These are phyloP conservation scores for Trichocomaceae sp. DNA, from an alignment of 2,329 filamentous ascomycete genomes.

Conservation along the genomic window DNA sequence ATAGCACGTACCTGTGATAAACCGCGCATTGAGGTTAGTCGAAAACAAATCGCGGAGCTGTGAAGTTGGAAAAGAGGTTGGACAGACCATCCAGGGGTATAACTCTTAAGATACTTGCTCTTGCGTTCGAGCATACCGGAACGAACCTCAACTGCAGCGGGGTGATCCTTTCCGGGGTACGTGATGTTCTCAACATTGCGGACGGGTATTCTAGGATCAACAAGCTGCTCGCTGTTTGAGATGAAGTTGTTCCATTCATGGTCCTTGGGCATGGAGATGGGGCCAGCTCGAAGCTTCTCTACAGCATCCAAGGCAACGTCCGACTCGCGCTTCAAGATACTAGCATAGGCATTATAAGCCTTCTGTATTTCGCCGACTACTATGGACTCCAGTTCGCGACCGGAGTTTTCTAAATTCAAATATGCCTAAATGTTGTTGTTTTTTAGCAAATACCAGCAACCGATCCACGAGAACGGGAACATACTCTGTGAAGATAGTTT, in stretches of 20 bases:
- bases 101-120: constrained; percentile 98
- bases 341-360: constrained; percentile 88
- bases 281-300: constrained; percentile 74
- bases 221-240: constrained; percentile 71
- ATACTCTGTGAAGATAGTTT: constrained; percentile 87
- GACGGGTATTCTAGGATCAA: constrained; percentile 74
- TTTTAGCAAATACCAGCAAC: background rate
- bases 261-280: constrained; percentile 89
- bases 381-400: constrained; percentile 89
- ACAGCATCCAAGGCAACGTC: constrained; percentile 71
- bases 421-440: constrained; percentile 64
- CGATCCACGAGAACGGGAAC: constrained; percentile 22
- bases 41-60: background rate
- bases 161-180: constrained; percentile 85
- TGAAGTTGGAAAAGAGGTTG: background rate
- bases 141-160: constrained; percentile 74
- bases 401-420: constrained; percentile 87
- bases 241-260: constrained; percentile 85
- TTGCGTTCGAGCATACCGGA: constrained; percentile 91
- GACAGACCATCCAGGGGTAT: constrained; percentile 84
- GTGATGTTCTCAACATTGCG: constrained; percentile 74
- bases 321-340: constrained; percentile 84
- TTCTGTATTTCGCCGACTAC: constrained; percentile 97
- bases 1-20: constrained; percentile 76
- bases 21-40: background rate